Evolutionary conservation across 2,329 filamentous ascomycete genomes (phyloP), one percentile per base, ranked within the genome.

Genomic region (Neofusicoccum cordaticola): DNA sequence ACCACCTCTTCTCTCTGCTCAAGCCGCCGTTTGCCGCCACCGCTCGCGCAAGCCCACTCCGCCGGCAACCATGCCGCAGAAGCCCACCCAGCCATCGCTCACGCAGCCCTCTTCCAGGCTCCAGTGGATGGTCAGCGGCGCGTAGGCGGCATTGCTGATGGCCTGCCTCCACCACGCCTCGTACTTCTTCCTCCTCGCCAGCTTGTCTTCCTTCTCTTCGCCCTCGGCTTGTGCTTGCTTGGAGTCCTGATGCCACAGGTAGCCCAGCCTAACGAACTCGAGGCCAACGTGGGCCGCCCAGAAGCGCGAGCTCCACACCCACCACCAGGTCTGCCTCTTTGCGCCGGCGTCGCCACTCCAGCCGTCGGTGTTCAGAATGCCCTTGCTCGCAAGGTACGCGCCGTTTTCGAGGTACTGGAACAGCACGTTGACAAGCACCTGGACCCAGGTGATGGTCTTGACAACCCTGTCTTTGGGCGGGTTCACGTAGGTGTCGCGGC

Each of bases 381-480:
- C 88, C 75, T 93, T 93, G 66, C 83, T 82, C 2, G 88, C 84
- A 42, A 98, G 84, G 80, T 90, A 96, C 15, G 90, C 90, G 44
- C 85, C 84, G 78, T 97, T 97, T 81, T 99, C 95, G 45, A 94
- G 83, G 1, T 86, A 79, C 78, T 97, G 93, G 80, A 90, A 96
- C 9, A 81, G 74, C 9, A 90, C 78, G 75, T 90, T 90, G 11
- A 86, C 83, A 11, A 83, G 68, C 19, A 97, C 85, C 75, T 95
- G 90, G 6, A 85, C 80, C 76, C 87, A 89, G 22, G 86, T 85
- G 51, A 97, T 79, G 0, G 67, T 67, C 62, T 69, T 70, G 53
- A 72, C 63, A 41, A 67, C 62, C 57, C 70, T 73, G 11, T 77
- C 71, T 34, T 73, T 73, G 19, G 74, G 52, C 12, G 73, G 63